These are phyloP conservation scores for Vanrija humicola DNA, from an alignment of 1,284 basidiomycete species.

Conservation along the genomic window DNA sequence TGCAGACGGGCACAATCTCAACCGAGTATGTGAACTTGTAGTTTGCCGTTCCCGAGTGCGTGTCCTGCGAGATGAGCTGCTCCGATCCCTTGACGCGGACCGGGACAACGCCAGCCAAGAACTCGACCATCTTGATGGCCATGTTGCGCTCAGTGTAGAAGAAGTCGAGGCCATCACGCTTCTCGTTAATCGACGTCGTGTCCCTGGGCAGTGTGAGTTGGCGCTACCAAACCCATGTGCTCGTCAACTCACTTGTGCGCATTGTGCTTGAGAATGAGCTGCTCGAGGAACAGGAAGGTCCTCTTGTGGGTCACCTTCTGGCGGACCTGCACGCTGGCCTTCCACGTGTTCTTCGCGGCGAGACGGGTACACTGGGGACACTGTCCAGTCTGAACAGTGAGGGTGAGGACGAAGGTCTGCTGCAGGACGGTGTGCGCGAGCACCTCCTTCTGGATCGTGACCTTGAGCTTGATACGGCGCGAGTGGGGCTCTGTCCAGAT, in stretches of 20 bases:
- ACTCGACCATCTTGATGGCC: constrained; percentile 97
- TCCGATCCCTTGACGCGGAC: constrained; percentile 84
- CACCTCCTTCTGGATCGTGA: constrained; percentile 98
- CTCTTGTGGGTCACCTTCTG: constrained; percentile 98
- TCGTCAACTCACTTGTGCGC: constrained; percentile 65
- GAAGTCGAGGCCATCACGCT: constrained; percentile 92
- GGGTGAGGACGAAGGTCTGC: constrained; percentile 96
- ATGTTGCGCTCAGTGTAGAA: constrained; percentile 88
- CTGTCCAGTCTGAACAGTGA: constrained; percentile 91
- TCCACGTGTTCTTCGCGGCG: constrained; percentile 99
- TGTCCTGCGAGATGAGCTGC: constrained; percentile 88
- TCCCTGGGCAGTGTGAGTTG: constrained; percentile 57
- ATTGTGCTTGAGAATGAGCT: constrained; percentile 93
- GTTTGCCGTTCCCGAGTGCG: constrained; percentile 86
- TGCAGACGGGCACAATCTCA: constrained; percentile 94
- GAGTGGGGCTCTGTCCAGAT: constrained; percentile 99
- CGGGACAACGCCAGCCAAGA: constrained; percentile 81
- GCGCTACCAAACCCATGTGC: too few species aligned
- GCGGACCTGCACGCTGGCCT: constrained; percentile 91
- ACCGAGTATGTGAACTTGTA: constrained; percentile 98
- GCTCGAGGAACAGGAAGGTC: constrained; percentile 96
- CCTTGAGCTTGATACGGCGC: constrained; percentile 83
- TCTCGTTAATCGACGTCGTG: constrained; percentile 88
- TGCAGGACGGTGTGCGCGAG: constrained; percentile 92
- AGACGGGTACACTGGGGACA: constrained; percentile 89